Base-by-base conservation (phyloP, 1,284 basidiomycete species). In the Ceratobasidium sp. region DNA sequence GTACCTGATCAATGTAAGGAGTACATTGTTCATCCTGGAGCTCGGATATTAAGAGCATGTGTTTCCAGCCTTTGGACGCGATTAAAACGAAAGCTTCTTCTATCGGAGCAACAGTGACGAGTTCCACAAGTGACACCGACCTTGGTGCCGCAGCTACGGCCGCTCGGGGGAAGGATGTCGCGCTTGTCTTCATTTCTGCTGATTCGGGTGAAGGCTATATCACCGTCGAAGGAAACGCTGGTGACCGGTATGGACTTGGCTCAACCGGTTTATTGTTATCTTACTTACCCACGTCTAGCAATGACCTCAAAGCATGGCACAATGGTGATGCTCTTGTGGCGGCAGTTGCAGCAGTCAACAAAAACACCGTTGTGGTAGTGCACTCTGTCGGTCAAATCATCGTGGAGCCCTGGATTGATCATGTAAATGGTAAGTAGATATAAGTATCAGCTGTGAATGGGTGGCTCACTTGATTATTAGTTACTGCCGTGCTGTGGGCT, bases 161-260 rank as follows among this genome's bases (percentile, higher is more conserved):
- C 5, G 79, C 78, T 19, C 76, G 68, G 13, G 78, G 78, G 19
- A 80, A 82, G 46, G 82, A 82, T 62, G 83, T 82, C 22, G 89
- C 90, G 0, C 84, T 91, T 62, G 91, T 92, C 7, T 91, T 92
- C 81, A 89, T 88, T 44, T 90, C 90, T 76, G 89, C 90, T 19
- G 85, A 88, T 77, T 85, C 84, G 37, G 87, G 86, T 13, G 88
- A 89, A 81, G 87, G 88, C 86, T 80, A 76, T 83, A 85, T 87
- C 73, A 84, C 82, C 1, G 83, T 85, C 9, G 84, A 85, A 49
- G 83, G 82, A 1, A 83, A 84, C 59, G 84, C 83, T n/a, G 84
- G 84, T 29, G 87, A 88, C 79, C 84, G 85, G 25, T 78, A 85
- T 86, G 81, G 84, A 85, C 78, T 79, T 86, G 9, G 4, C 83